Evolutionary conservation across 192 early-diverging fungal species (phyloP), one percentile per base, ranked within the genome.

Genomic region (Podila minutissima): DNA sequence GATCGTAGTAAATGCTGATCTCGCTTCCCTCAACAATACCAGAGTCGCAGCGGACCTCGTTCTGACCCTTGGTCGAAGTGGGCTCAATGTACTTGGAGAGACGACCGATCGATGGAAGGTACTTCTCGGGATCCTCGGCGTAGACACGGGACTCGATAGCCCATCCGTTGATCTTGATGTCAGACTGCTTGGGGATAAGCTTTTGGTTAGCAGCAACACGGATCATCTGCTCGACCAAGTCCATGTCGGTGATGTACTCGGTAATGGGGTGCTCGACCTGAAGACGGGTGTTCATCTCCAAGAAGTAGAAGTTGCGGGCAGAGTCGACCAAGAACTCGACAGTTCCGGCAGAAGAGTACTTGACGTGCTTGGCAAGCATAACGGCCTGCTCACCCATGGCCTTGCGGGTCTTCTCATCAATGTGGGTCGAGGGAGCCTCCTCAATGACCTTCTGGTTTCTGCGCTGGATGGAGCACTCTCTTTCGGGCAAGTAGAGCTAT

Each of bases 221-320:
- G 71, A 98, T 95, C 97, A 98, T 98, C 69, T 94, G 93, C 83
- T 98, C 95, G 59, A 98, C 97, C 12, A 98, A 85, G 81, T 98
- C 97, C 35, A 97, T 61, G 3, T 94, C 94, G 0, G 96, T 96
- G 35, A 91, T 89, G 33, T 88, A 89, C 75, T 94, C 93, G 6
- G 93, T 94, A 64, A 94, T 91, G 31, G 93, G 92, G 82, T 93
- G 93, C 74, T 94, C 93, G 31, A 94, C 93, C 71, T 94, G 93
- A 38, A 94, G 78, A 38, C 93, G 89, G 5, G 93, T 93, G 77
- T 94, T 94, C 92, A 94, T 93, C 74, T 94, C 93, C 75, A 94
- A 83, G 68, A 94, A 93, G 85, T 90, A 94, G 66, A 94, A 94
- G 66, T 94, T 92, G 64, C 91, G 88, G 57, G 89, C 68, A 58